Evolutionary conservation across 768 basidiomycete species (phyloP).

Genomic region (Pleurotus eryngii): DNA sequence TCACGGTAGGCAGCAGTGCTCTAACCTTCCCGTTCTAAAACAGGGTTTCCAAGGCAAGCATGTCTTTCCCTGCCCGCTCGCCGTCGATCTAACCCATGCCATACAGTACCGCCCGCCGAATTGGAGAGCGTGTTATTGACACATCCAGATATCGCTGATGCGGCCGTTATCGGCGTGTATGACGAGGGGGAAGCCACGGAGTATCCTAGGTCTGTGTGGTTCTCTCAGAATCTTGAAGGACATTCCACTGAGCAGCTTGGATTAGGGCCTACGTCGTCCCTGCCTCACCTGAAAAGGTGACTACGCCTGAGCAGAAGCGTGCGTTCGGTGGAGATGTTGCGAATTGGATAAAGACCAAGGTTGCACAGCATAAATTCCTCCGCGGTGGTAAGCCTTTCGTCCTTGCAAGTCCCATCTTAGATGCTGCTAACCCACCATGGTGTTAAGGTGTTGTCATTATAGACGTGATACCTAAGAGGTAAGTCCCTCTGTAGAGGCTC

Average conservation of each 20-base stretch:
- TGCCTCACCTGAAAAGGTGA: slow-evolving; percentile 32
- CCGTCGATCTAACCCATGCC: too few relatives aligned
- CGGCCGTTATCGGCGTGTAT: slow-evolving; percentile 76
- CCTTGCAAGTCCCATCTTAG: background rate
- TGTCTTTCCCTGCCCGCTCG: background rate
- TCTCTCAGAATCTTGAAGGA: too few relatives aligned
- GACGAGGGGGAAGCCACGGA: slow-evolving; percentile 72
- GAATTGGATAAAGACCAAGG: slow-evolving; percentile 65
- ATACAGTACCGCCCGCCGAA: slow-evolving; percentile 79
- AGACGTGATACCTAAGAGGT: slow-evolving; percentile 70
- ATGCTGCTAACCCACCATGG: slow-evolving; percentile 11
- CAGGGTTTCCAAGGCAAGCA: slow-evolving; percentile 73
- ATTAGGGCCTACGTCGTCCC: slow-evolving; percentile 64
- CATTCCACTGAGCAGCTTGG: too few relatives aligned
- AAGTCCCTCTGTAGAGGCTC: slow-evolving; percentile 6
- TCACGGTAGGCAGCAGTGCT: background rate
- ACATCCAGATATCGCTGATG: slow-evolving; percentile 75
- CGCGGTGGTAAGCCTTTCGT: slow-evolving; percentile 51
- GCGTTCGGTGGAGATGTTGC: slow-evolving; percentile 51
- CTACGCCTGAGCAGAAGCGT: slow-evolving; percentile 31
- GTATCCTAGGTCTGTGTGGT: slow-evolving; percentile 56
- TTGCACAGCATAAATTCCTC: slow-evolving; percentile 74
- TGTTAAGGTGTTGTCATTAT: slow-evolving; percentile 59
- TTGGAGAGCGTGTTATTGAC: slow-evolving; percentile 73
- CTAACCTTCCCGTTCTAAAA: background rate